Base-by-base conservation (phyloP, 2,329 filamentous ascomycete genomes). In the Diaporthe helianthi region DNA sequence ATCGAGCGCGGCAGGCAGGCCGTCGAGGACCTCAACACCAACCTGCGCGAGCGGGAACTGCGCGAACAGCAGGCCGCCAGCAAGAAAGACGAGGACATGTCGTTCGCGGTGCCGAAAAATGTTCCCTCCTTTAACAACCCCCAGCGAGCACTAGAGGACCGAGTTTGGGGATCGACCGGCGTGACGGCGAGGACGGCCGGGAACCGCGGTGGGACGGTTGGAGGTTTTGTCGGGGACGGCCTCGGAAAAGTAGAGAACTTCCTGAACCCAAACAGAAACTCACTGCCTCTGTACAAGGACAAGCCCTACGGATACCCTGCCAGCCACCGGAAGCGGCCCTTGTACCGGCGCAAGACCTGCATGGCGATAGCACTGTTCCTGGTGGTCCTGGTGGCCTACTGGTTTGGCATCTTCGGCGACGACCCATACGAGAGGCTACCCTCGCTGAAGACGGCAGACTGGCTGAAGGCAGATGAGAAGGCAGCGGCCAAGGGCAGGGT, bases 231-330 rank as follows among this genome's bases (percentile, higher is more conserved):
- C 55, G 80, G 82, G 70, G 84, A 82, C 58, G 83, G 93, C 47
- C 84, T 90, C 60, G 86, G 87, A 74, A 88, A 87, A 71, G 83
- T 93, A 44, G 87, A 86, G 63, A 85, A 84, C 69, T 85, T 94
- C 71, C 90, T 94, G 72, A 87, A 90, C 46, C 87, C 81, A 29
- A 80, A 79, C 71, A 41, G 72, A 76, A 82, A 79, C 71, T 84
- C 89, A 69, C 83, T 99, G 72, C 96, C 96, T 54, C 94, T 98
- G 92, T 99, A 99, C 84, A 99, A 99, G 82, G 96, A 99, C 82
- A 99, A 99, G 80, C 96, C 96, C n/a, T 96, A 93, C 78, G 86
- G 85, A 63, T 90, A 92, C 75, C 84, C 87, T 52, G 82, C 85
- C 41, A 88, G 87, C 71, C 84, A 87, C 74, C 87, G 87, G 75